These are phyloP conservation scores for Aspergillus wentii DNA, from an alignment of 495 filamentous ascomycete genomes.

Conservation along the genomic window DNA sequence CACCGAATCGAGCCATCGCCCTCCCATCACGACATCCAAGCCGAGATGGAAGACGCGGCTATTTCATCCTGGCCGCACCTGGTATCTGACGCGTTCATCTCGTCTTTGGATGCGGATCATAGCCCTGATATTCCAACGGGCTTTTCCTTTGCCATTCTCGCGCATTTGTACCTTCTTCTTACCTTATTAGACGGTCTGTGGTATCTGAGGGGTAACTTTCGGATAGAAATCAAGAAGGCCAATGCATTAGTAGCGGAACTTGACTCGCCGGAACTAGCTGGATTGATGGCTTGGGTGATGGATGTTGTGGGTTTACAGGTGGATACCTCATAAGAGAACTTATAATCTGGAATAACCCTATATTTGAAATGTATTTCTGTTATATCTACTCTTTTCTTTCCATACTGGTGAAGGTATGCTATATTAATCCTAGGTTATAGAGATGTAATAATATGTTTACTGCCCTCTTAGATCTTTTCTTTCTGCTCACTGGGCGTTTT, in stretches of 20 bases:
- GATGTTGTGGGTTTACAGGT: too few relatives aligned
- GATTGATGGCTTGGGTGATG: too few relatives aligned
- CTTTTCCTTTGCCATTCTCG: slow-evolving; percentile 17
- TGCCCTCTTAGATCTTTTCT: too few relatives aligned
- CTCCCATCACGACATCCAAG: slow-evolving; percentile 14
- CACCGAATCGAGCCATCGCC: slow-evolving; percentile 6
- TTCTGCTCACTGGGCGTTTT: too few relatives aligned
- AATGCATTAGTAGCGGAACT: slow-evolving; percentile 4
- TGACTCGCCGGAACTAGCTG: too few relatives aligned
- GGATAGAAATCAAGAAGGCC: slow-evolving; percentile 17
- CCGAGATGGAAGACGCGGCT: slow-evolving; percentile 27
- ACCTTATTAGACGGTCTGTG: slow-evolving; percentile 15
- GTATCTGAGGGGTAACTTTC: slow-evolving; percentile 13
- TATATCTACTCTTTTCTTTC: too few relatives aligned
- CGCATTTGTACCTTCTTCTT: slow-evolving; percentile 18
- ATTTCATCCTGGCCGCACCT: slow-evolving; percentile 16
- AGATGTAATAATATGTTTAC: too few relatives aligned
- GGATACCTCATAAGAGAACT: too few relatives aligned
- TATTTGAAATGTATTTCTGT: too few relatives aligned
- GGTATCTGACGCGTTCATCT: slow-evolving; percentile 15
- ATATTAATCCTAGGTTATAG: too few relatives aligned
- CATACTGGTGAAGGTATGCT: too few relatives aligned
- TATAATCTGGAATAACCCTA: too few relatives aligned
- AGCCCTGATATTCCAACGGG: slow-evolving; percentile 1
- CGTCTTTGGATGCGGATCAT: slow-evolving; percentile 7